Evolutionary conservation across 2,329 filamentous ascomycete genomes (phyloP), one percentile per base, ranked within the genome.

Genomic region (Pestalotiopsis sp.): DNA sequence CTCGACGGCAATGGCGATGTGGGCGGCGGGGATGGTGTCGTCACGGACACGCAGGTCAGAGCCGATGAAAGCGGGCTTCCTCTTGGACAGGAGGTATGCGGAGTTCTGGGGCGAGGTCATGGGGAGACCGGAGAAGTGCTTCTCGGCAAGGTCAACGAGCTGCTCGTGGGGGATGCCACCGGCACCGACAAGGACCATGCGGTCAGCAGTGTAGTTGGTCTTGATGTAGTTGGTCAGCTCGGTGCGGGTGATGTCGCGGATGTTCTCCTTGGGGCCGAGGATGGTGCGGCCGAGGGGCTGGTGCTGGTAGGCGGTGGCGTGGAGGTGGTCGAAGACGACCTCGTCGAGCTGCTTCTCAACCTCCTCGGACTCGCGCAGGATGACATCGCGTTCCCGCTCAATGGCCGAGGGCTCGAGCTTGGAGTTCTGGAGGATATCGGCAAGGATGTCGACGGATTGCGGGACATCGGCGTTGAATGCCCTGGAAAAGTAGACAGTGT

Each of bases 321-420:
- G 96, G 70, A 99, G 88, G 85, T 99, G 96, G 86, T 99, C 96
- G 79, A 99, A 99, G 70, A 99, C 97, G 75, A 99, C 96, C 86
- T 99, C 96, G 87, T 99, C 97, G 69, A 98, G 87, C 87, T 98
- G 95, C 90, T 99, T 99, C 90, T 99, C 96, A 75, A 99, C 97
- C 88, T 99, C 96, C 86, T 99, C 96, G 78, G 97, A 96, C 85
- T 99, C 96, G 79, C 96, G 92, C 78, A 99, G 91, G 81, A 99
- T 99, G 80, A 99, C 97, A 85, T 98, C 95, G 81, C 96, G 93
- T 88, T 99, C 96, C 76, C 97, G 93, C 88, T 99, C 95, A 80
- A 96, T 98, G 77, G 96, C 95, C 69, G 89, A 86, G 79, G 90
- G 86, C 86, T 99, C 96, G 81, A 99, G 94, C 88, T 97, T 98